Base-by-base conservation (phyloP, 306 rosid genomes). In the Cucurbita maxima region DNA sequence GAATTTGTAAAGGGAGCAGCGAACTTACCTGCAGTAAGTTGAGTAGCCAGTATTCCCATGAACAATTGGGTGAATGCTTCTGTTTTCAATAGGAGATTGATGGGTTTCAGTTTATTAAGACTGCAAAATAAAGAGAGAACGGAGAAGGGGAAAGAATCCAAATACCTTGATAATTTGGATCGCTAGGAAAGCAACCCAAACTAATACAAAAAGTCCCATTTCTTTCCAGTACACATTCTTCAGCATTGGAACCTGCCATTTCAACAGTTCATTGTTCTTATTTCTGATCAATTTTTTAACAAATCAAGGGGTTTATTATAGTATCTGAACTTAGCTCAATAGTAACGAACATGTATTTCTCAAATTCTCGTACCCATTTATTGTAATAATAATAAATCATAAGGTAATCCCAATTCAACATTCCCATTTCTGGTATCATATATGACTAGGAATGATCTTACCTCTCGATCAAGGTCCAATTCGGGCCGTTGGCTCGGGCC, bases 161-260 rank as follows among this genome's bases (percentile, higher is more conserved):
- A 25, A 68, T 79, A 94, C 98, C 98, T 90, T 87, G 56, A 72
- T 85, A 40, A 94, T 86, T 78, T 94, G 98, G 62, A 94, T 45
- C 13, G 72, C 89, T 59, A 94, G 97, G 79, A 90, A 94, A 47
- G 97, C 80, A 71, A 89, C 56, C 98, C 98, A 94, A 79, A 94
- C 98, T 76, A 94, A 86, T 16, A 66, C 76, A 59, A 94, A 89
- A 80, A 94, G 96, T 80, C 96, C 95, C 64, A 82, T 38, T 75
- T 94, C 97, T 81, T 87, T 91, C 98, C 98, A 90, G 71, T 48
- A 84, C 11, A 94, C 86, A 61, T 94, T 94, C 83, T 88, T 82
- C 71, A 87, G 56, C 34, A 94, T 25, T 58, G 91, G 30, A 73
- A 85, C 87, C 97, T 93, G 88, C 69, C 82, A 82, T 50, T 80